Evolutionary conservation across 139 green algal species (phyloP).

Genomic region (Haematococcus lacustris): DNA sequence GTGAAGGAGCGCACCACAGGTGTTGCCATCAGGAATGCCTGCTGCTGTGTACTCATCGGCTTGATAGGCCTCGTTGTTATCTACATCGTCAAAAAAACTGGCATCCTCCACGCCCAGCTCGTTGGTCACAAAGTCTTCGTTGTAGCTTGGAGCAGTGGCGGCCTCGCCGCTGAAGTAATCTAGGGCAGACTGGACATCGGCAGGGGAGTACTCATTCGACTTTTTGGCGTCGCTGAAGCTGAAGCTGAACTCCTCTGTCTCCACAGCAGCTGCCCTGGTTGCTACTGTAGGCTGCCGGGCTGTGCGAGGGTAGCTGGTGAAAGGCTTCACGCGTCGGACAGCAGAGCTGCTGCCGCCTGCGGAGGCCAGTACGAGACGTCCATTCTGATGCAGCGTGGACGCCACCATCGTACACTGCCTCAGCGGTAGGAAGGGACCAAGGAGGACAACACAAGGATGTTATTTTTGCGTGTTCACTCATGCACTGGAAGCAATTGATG

Average conservation of each 20-base stretch:
- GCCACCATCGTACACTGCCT: no score
- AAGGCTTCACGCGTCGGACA: constrained; percentile 2
- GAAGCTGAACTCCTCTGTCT: constrained; percentile 29
- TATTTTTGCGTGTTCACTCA: no score
- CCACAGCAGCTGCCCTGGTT: constrained; percentile 5
- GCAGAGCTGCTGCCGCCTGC: no score
- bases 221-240: constrained; percentile 32
- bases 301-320: not conserved
- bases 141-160: constrained; percentile 4
- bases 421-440: no score
- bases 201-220: constrained; percentile 29
- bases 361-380: no score
- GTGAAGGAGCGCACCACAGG: no score
- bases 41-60: constrained; percentile 27
- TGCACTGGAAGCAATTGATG: no score
- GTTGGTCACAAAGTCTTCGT: constrained; percentile 25
- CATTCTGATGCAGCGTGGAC: no score
- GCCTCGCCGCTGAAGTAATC: constrained; percentile 20
- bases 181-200: constrained; percentile 32
- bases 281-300: constrained; percentile 7
- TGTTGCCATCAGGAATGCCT: constrained; percentile 43
- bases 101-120: constrained; percentile 31
- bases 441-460: no score
- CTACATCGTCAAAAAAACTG: constrained; percentile 39
- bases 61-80: constrained; percentile 34